Percentiles rank a stretch among this genome's conserved stretches.
These are phyloP conservation scores for Talaromyces albobiverticillius DNA, from an alignment of 2,329 filamentous ascomycete genomes.

Conservation along the genomic window DNA sequence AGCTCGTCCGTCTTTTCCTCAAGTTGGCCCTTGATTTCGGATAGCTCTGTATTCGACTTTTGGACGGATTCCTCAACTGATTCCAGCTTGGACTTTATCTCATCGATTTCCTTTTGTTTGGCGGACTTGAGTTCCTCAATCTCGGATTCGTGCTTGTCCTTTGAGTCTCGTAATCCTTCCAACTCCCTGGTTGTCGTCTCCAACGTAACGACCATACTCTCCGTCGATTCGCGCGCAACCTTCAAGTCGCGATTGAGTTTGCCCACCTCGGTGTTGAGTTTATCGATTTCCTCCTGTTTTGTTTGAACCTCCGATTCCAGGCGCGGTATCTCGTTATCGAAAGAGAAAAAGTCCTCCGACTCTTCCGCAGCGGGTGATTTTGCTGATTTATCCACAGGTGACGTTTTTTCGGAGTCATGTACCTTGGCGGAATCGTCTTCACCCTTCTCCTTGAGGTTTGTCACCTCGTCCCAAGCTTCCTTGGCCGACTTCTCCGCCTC, in stretches of 20 bases:
- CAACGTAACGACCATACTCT: constrained; percentile 63
- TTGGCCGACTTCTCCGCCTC: constrained; percentile 63
- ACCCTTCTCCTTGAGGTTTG: constrained; percentile 47
- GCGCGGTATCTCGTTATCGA: constrained; percentile 80
- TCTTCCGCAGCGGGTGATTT: constrained; percentile 35
- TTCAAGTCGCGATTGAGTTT: constrained; percentile 68
- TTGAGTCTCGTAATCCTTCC: constrained; percentile 52
- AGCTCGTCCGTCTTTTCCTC: constrained; percentile 41
- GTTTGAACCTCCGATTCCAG: constrained; percentile 72
- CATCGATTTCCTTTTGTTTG: constrained; percentile 41
- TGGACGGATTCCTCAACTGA: constrained; percentile 31
- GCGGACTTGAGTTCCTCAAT: constrained; percentile 44
- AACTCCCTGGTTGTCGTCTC: constrained; percentile 67
- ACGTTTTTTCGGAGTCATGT: constrained; percentile 14
- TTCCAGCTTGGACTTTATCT: constrained; percentile 36
- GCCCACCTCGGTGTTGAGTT: constrained; percentile 66
- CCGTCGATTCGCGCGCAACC: constrained; percentile 67
- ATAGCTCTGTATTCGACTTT: constrained; percentile 27
- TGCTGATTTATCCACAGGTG: constrained; percentile 16
- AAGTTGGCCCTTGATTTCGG: constrained; percentile 36
- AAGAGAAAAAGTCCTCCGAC: constrained; percentile 82
- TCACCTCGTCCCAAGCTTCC: constrained; percentile 63
- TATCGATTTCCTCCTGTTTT: constrained; percentile 67
- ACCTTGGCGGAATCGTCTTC: constrained; percentile 22
- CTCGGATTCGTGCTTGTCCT: constrained; percentile 48